A percentile compares a stretch with the other conserved stretches of the same genome.
Conservation (phyloP, 345 rosid genomes). For the Eucalyptus pauciflora region DNA sequence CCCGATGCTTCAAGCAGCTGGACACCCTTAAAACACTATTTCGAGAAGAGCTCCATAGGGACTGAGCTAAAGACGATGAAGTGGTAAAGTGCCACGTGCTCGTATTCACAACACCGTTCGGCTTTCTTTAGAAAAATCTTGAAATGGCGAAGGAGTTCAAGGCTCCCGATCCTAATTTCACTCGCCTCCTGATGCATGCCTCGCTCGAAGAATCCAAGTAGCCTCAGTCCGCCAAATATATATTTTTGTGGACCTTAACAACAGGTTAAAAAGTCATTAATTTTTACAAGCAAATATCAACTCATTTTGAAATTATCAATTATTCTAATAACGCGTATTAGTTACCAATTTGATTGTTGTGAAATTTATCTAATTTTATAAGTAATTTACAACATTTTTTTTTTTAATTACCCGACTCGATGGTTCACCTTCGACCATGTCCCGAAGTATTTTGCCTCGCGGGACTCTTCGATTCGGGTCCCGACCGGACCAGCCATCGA, state of each 20-base stretch:
- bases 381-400: neutral
- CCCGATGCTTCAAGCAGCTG: neutral
- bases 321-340: neutral
- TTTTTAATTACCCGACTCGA: neutral
- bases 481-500: neutral
- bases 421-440: fast-evolving
- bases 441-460: neutral
- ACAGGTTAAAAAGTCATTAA: neutral
- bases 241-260: neutral
- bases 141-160: neutral
- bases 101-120: neutral
- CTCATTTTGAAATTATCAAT: neutral
- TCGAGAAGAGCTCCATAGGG: neutral
- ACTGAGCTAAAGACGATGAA: neutral
- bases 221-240: fast-evolving
- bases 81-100: neutral
- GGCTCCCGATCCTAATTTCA: neutral
- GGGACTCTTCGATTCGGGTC: neutral
- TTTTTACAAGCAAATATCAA: neutral
- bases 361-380: neutral
- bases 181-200: fast-evolving
- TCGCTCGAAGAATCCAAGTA: neutral
- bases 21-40: neutral
- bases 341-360: fast-evolving
- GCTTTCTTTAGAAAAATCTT: neutral